Conservation (phyloP, 192 early-diverging fungal species). For the Pilobolus umbonatus region DNA sequence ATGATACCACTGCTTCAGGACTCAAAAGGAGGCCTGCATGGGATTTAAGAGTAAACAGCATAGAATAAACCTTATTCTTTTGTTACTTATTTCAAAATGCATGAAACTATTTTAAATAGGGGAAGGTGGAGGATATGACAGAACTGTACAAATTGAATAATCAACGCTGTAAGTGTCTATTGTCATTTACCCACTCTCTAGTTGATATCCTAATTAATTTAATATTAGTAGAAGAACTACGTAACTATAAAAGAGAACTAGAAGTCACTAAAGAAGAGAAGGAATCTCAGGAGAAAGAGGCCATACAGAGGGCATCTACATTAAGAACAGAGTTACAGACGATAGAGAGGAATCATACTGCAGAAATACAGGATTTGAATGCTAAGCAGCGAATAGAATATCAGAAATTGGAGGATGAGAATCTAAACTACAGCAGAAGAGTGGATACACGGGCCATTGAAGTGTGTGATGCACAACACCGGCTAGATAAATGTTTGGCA, state of each 20-base stretch:
- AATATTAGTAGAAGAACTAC: neutral
- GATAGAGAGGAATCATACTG: conserved; percentile 3
- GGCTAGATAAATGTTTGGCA: neutral
- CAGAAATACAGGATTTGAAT: neutral
- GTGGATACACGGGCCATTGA: conserved; percentile 3
- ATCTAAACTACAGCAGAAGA: neutral
- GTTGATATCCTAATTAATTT: neutral
- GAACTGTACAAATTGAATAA: conserved; percentile 1
- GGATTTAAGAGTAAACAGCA: conserved; percentile 7
- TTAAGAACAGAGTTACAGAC: neutral
- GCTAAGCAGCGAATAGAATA: neutral
- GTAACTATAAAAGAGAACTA: neutral
- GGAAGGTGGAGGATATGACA: conserved; percentile 1
- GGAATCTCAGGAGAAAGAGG: neutral
- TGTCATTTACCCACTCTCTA: neutral
- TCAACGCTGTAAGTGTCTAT: neutral
- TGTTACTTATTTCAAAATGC: neutral
- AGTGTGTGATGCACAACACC: neutral
- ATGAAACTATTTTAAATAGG: neutral
- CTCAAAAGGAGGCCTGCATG: conserved; percentile 1
- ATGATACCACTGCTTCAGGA: neutral
- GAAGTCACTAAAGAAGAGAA: neutral
- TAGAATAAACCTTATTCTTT: too few species aligned
- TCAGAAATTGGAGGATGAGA: conserved; percentile 6
- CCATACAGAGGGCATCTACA: neutral